Evolutionary conservation across 257 asterid genomes (phyloP).

Genomic region (Jaltomata sinuosa): DNA sequence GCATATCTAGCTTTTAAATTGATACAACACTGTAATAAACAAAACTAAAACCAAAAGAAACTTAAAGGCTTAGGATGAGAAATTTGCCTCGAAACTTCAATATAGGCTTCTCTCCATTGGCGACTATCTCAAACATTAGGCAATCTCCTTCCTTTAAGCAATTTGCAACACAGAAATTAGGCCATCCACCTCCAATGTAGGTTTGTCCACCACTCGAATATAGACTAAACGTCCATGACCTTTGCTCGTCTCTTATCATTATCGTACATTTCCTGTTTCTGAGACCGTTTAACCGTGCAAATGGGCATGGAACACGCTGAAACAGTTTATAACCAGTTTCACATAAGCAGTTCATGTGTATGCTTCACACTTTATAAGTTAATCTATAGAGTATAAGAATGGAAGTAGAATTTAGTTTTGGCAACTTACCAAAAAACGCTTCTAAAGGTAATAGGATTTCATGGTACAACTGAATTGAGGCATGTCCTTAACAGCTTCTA

Average conservation of each 20-base stretch:
- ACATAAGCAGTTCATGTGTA: background rate
- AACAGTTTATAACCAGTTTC: background rate
- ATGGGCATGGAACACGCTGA: background rate
- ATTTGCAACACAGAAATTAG: background rate
- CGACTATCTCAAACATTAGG: background rate
- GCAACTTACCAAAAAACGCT: background rate
- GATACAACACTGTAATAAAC: background rate
- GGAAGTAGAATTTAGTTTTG: background rate
- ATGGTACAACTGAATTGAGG: background rate
- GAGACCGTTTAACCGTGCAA: background rate
- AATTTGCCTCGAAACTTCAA: background rate
- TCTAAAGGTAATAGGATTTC: background rate
- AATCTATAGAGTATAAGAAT: background rate
- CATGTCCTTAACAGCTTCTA: background rate
- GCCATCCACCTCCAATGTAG: background rate
- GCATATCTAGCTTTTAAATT: background rate
- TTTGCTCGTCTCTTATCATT: background rate
- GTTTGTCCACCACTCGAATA: background rate
- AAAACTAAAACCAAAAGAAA: background rate
- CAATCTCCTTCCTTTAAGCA: background rate
- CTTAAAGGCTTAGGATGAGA: background rate
- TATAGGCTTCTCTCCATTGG: background rate
- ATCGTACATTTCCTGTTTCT: background rate
- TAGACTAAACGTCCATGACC: background rate
- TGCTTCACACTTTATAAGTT: background rate